Evolutionary conservation across 1,284 basidiomycete genomes (phyloP), one percentile per base, ranked within the genome.

Genomic region (Rhodotorula glutinis): DNA sequence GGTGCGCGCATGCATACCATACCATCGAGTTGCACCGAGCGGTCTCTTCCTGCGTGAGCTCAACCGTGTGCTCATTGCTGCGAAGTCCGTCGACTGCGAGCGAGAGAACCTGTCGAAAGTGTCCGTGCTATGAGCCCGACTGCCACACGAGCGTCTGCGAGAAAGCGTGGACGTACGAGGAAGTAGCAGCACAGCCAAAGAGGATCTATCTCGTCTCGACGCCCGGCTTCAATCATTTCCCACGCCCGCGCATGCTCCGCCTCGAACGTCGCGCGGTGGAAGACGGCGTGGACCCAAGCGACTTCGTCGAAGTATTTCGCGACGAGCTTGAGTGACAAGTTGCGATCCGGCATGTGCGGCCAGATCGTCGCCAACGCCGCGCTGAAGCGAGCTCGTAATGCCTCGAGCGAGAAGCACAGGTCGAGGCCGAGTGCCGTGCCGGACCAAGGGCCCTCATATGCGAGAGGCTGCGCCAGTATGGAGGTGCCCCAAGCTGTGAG

Each of bases 171-270:
- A 43, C 65, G 25, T 21, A 73, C 65, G 63, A 73, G 69, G 29
- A 60, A 69, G 53, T 65, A 67, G 3, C 65, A 57, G 10, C 62
- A 63, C 8, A 71, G 57, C 71, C 71, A 74, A 41, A 74, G 59
- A 4, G 69, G 66, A 41, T 71, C 69, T 27, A 74, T 62, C 54
- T 74, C 71, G 13, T 57, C 51, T 21, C 57, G 53, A 7, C 69
- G 55, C 4, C 71, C 69, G 0, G 17, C 43, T 14, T 63, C 62
- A 23, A 61, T 44, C 73, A 74, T 74, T 55, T 72, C 68, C 73
- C 73, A 74, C n/a, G 55, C 64, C 10, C 71, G 59, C 25, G 70
- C 68, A 38, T 65, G 65, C 40, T 74, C 73, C 1, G 65, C 69
- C 33, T 60, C 38, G 43, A 70, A 67, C 1, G 57, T 29, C 17